Conservation (phyloP, 2,329 filamentous ascomycete species). For the Cladosporium sp. region DNA sequence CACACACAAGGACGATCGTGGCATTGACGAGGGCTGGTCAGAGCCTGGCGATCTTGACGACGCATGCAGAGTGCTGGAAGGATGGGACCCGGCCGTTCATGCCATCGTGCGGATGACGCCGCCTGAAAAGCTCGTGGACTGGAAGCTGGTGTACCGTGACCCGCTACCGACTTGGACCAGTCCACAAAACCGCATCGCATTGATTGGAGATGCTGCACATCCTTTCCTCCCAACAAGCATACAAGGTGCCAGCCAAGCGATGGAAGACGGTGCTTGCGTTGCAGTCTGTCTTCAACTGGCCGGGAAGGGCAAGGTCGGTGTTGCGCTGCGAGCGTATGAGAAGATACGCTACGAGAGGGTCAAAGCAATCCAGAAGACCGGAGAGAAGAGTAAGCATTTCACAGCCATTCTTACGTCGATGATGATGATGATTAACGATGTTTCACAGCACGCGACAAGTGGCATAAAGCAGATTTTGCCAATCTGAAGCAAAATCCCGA, state of each 20-base stretch:
- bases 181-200: slow-evolving; percentile 48
- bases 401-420: not conserved
- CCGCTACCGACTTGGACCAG: slow-evolving; percentile 51
- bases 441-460: slow-evolving; percentile 31
- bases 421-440: not conserved
- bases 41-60: slow-evolving; percentile 39
- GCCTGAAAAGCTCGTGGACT: slow-evolving; percentile 34
- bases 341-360: slow-evolving; percentile 25
- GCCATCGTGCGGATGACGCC: slow-evolving; percentile 39
- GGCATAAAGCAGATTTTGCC: slow-evolving; percentile 51
- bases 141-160: slow-evolving; percentile 60
- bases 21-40: slow-evolving; percentile 47
- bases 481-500: slow-evolving; percentile 44
- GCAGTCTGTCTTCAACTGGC: slow-evolving; percentile 44
- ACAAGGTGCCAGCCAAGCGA: slow-evolving; percentile 59
- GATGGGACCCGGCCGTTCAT: slow-evolving; percentile 44
- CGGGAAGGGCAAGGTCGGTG: slow-evolving; percentile 17
- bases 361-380: slow-evolving; percentile 19
- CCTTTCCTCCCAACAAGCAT: slow-evolving; percentile 62
- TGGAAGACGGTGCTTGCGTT: slow-evolving; percentile 62
- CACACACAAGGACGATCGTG: slow-evolving; percentile 46
- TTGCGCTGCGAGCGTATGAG: slow-evolving; percentile 20
- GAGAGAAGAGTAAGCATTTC: slow-evolving; percentile 17
- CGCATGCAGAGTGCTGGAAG: slow-evolving; percentile 40
- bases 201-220: slow-evolving; percentile 65